Conservation (phyloP, 495 filamentous ascomycete genomes). For the Monascus purpureus region DNA sequence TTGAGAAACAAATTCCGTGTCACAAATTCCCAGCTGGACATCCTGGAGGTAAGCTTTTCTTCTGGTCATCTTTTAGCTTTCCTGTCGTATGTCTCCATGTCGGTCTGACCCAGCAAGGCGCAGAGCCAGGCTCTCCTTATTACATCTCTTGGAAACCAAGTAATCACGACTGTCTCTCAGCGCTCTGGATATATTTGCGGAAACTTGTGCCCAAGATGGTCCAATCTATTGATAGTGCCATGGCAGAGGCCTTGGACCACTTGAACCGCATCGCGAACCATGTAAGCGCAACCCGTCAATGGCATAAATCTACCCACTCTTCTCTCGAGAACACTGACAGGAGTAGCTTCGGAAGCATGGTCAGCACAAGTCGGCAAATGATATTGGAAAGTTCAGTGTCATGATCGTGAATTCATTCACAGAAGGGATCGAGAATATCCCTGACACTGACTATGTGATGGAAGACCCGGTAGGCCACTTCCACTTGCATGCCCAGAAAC, state of each 20-base stretch:
- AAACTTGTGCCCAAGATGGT: constrained; percentile 7
- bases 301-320: not conserved
- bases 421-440: constrained; percentile 6
- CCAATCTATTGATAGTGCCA: constrained; percentile 7
- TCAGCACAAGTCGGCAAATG: constrained; percentile 11
- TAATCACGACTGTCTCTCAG: no score
- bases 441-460: constrained; percentile 4
- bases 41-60: no score
- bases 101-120: no score
- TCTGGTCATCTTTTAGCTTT: not conserved
- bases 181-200: no score
- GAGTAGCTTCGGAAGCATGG: constrained; percentile 13
- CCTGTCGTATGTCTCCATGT: no score
- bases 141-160: not conserved
- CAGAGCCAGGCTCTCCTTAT: not conserved
- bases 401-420: constrained; percentile 11
- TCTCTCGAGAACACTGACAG: constrained; percentile 1
- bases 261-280: constrained; percentile 10
- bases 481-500: not conserved
- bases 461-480: constrained; percentile 7
- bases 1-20: no score
- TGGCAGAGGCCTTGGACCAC: constrained; percentile 12
- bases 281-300: constrained; percentile 4
- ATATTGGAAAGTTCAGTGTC: constrained; percentile 14
- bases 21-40: no score